Evolutionary conservation across 805 yeast species (phyloP).

Genomic region (Candida sonorensis): DNA sequence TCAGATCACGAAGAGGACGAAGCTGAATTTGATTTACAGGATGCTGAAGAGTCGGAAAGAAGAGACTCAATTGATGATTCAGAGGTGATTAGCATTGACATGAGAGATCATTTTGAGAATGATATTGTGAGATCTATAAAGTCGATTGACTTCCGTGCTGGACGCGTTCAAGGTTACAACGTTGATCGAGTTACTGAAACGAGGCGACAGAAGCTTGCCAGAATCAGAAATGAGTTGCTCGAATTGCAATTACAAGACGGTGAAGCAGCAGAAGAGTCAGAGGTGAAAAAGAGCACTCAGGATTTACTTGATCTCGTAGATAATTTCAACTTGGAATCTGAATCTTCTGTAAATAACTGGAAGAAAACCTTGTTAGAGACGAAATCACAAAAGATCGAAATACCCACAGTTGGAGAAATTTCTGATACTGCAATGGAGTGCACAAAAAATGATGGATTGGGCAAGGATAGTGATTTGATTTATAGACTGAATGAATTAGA

Average conservation of each 20-base stretch:
- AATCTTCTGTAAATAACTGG: slow-evolving; percentile 7
- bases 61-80: not conserved
- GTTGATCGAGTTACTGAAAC: not conserved
- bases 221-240: slow-evolving; percentile 1
- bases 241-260: slow-evolving; percentile 1
- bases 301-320: not conserved
- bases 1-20: slow-evolving; percentile 7
- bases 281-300: not conserved
- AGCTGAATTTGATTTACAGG: not conserved
- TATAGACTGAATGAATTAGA: slow-evolving; percentile 11
- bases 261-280: too few relatives aligned
- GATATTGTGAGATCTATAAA: not conserved
- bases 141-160: not conserved
- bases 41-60: not conserved
- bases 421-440: too few relatives aligned
- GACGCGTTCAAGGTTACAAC: not conserved
- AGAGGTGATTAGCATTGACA: slow-evolving; percentile 1
- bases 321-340: slow-evolving; percentile 4
- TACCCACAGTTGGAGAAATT: too few relatives aligned
- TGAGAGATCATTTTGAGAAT: slow-evolving; percentile 3
- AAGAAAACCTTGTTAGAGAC: slow-evolving; percentile 1
- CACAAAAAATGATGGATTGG: too few relatives aligned
- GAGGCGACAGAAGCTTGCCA: not conserved
- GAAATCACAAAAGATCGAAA: not conserved
- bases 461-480: too few relatives aligned